Conservation (phyloP, 345 rosid genomes). For the Sisymbrium irio region DNA sequence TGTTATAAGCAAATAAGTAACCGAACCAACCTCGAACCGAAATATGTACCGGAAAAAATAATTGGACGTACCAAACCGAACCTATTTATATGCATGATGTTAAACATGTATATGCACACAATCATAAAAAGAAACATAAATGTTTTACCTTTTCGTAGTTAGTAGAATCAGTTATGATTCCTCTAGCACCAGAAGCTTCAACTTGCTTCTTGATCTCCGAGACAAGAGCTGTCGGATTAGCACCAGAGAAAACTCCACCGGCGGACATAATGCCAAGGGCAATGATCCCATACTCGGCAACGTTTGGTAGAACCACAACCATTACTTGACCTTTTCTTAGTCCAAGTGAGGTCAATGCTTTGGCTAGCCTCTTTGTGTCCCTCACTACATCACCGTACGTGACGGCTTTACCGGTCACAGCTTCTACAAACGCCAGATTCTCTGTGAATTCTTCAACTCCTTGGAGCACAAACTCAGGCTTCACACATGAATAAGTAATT, state of each 20-base stretch:
- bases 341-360: conserved; percentile 76
- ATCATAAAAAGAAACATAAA: neutral
- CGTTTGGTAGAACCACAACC: conserved; percentile 78
- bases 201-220: conserved; percentile 83
- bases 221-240: conserved; percentile 71
- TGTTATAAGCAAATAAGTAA: neutral
- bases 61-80: neutral
- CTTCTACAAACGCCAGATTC: conserved; percentile 81
- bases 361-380: conserved; percentile 68
- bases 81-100: neutral
- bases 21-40: neutral
- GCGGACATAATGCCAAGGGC: conserved; percentile 91
- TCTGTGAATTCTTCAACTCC: conserved; percentile 65
- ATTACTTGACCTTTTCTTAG: conserved; percentile 81
- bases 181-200: conserved; percentile 75
- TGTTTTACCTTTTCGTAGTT: conserved; percentile 59
- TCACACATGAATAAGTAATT: neutral
- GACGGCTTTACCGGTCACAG: conserved; percentile 64
- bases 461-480: conserved; percentile 79
- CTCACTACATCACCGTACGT: conserved; percentile 65
- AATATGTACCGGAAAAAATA: neutral
- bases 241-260: conserved; percentile 88
- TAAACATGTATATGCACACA: neutral
- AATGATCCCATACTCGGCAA: conserved; percentile 80
- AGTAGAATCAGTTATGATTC: conserved; percentile 61